Evolutionary conservation across 805 yeast genomes (phyloP), one percentile per base, ranked within the genome.

Genomic region (Lachancea thermotolerans): DNA sequence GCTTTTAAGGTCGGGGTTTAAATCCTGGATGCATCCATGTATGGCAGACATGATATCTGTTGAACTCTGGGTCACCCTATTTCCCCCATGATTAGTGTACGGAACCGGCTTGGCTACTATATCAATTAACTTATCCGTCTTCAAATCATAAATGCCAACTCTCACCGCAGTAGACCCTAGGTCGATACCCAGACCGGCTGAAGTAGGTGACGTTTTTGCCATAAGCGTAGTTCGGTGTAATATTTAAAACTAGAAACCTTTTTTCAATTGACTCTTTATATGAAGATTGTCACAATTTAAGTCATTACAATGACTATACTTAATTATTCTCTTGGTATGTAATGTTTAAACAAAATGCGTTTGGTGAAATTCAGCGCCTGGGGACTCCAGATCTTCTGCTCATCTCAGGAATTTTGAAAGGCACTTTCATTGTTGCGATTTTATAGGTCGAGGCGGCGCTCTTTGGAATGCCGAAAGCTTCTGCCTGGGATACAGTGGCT

Each of bases 361-460:
- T 21, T 21, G 25, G 25, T 7, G 4, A 21, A 7, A 5, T 30
- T 30, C 34, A 48, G 14, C 48, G 41, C 28, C 46, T 41, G 11
- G 62, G 55, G 50, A 65, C 72, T 60, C 76, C 71, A 35, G 80
- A 80, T 58, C 85, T 74, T 70, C 81, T 79, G 10, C 81, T 75
- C 74, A 85, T 74, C 55, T 85, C 91, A 7, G 99, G 99, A 42
- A 87, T 71, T 61, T 79, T 82, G 68, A 93, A 85, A 34, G 99
- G 99, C 29, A 89, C 95, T 62, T 77, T 81, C 65, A 93, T 74
- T 14, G 78, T 67, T 2, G 97, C 98, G 53, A 91, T 72, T 65
- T 88, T 87, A 66, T 84, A 82, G 33, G 79, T 73, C 9, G 78
- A 63, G 11, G 81, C 81, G 44, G 74, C 69, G 42, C 74, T 65